Base-by-base conservation (phyloP, 768 basidiomycete genomes). In the Astraeus odoratus region DNA sequence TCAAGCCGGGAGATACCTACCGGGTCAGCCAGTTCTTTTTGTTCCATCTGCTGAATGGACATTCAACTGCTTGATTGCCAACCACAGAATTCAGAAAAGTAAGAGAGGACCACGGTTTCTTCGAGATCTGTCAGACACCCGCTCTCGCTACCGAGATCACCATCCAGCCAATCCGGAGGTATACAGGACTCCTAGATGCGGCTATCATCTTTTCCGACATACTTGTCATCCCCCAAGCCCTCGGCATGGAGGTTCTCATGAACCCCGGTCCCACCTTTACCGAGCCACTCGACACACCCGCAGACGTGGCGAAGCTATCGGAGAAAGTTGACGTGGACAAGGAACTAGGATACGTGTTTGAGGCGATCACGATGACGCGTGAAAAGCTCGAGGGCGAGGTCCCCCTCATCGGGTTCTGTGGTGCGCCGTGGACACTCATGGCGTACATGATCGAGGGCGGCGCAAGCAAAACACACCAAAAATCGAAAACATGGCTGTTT, bases 161-260 rank as follows among this genome's bases (percentile, higher is more conserved):
- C 12, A 66, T 97, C 16, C 96, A 98, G 64, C 96, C 96, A 41
- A 90, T 98, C 57, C 78, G 83, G 40, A 81, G 92, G 36, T 98
- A 87, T 67, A 62, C 78, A 2, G 89, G 83, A 36, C 76, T 94
- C 27, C 65, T 99, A 56, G 96, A 98, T 66, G 95, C 95, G 8
- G 78, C 92, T 44, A 98, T 98, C 69, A 97, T 98, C 66, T 99
- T 99, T 73, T 88, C 83, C 55, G 96, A 98, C 63, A 99, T 98
- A 67, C 84, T 99, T 51, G 94, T 99, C 63, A 73, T 99, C 46
- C 96, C 96, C 0, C 94, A 98, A 61, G 96, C 96, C 18, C 81
- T 99, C 82, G 96, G 96, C 15, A 86, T 99, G 83, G 84, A 85
- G 56, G 86, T 92, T 0, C 71, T 85, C 57, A 98, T 99, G 95